Percentiles rank a stretch among this genome's conserved stretches.
These are phyloP conservation scores for Claviceps arundinis DNA, from an alignment of 2,329 filamentous ascomycete species.

Conservation along the genomic window DNA sequence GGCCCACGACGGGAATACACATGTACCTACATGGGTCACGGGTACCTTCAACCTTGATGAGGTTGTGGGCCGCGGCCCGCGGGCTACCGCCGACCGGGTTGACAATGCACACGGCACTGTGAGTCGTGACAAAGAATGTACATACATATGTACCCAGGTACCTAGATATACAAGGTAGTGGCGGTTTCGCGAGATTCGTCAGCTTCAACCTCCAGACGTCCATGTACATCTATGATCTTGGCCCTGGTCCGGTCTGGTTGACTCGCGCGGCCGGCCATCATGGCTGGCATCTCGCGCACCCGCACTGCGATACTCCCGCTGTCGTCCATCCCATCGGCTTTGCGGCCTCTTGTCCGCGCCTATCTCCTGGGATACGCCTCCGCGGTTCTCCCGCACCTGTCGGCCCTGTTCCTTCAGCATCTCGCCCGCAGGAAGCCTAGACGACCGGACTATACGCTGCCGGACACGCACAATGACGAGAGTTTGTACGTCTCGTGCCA, in stretches of 20 bases:
- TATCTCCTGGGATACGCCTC: conserved; percentile 49
- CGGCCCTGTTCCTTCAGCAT: conserved; percentile 40
- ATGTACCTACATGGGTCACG: no score
- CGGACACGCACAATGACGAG: conserved; percentile 14
- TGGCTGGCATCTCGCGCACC: not conserved
- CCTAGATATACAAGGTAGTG: no score
- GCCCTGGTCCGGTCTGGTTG: not conserved
- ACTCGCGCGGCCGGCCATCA: not conserved
- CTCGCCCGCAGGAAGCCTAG: conserved; percentile 24
- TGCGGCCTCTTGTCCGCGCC: conserved; percentile 44
- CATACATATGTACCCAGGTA: no score
- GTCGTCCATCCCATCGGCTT: conserved; percentile 29
- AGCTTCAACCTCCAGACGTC: no score
- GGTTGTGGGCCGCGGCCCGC: no score
- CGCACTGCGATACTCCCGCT: conserved; percentile 9
- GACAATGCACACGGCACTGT: no score
- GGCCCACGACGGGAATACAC: no score
- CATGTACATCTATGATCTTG: no score
- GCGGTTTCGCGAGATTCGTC: no score
- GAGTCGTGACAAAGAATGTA: no score
- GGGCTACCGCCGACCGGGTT: no score
- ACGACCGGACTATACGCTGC: conserved; percentile 14
- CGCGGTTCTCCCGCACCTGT: conserved; percentile 40
- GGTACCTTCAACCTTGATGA: no score
- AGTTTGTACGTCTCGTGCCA: conserved; percentile 20